phyloP scores from a whole-genome alignment of 306 rosid genomes.

The Leucaena leucocephala region DNA sequence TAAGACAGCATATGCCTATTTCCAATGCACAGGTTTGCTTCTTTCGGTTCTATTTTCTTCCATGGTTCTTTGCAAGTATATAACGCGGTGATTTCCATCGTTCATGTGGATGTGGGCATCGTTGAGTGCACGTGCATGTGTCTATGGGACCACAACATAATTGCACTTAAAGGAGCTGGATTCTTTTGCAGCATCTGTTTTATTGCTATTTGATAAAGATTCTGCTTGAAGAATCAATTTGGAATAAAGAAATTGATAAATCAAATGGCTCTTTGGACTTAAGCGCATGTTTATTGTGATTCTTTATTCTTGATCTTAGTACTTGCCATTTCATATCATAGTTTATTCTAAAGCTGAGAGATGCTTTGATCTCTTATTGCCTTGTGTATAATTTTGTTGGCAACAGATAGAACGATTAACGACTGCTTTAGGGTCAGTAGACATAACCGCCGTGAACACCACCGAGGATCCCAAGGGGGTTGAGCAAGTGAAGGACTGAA shows the following conservation, averaged over 20 bases:
- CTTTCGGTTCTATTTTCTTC: conserved; percentile 18
- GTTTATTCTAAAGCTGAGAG: not conserved
- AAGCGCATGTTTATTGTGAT: conserved; percentile 34
- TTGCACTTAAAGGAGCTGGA: conserved; percentile 36
- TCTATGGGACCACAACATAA: conserved; percentile 42
- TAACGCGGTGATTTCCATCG: conserved; percentile 20
- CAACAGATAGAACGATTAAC: conserved; percentile 61
- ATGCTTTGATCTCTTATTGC: conserved; percentile 11
- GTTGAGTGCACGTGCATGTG: conserved; percentile 41
- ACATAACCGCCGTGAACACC: conserved; percentile 46
- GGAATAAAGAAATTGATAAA: conserved; percentile 24
- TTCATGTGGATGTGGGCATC: conserved; percentile 7
- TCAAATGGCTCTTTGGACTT: conserved; percentile 30
- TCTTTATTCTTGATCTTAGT: conserved; percentile 42
- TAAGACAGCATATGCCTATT: conserved; percentile 49
- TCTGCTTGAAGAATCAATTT: conserved; percentile 39
- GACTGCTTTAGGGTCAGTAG: conserved; percentile 50
- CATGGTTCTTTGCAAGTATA: conserved; percentile 27
- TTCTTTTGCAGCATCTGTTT: conserved; percentile 31
- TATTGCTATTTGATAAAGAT: conserved; percentile 40
- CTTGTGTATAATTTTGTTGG: conserved; percentile 21
- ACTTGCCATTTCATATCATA: not conserved
- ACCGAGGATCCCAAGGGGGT: conserved; percentile 39
- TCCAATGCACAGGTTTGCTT: conserved; percentile 50
- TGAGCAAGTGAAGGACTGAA: conserved; percentile 45